Evolutionary conservation across 345 rosid genomes (phyloP).

Genomic region (Alliaria petiolata): DNA sequence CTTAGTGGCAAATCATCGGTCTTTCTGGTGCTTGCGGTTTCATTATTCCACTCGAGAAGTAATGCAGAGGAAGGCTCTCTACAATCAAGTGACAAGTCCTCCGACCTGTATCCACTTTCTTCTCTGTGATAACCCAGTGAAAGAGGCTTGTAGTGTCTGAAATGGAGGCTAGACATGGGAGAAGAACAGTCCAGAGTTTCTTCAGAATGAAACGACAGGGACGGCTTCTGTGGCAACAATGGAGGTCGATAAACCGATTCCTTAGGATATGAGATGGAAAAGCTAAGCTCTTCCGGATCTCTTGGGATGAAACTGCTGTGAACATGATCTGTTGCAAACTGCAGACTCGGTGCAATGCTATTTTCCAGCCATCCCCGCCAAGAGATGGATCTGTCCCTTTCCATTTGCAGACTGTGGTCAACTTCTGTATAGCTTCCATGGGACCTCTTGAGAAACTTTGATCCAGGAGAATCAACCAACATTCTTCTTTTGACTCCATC

Average conservation of each 20-base stretch:
- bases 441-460: slow-evolving; percentile 31
- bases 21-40: slow-evolving; percentile 23
- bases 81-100: slow-evolving; percentile 19
- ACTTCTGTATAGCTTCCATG: slow-evolving; percentile 31
- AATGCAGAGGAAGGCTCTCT: slow-evolving; percentile 28
- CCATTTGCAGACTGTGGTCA: slow-evolving; percentile 31
- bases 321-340: slow-evolving; percentile 31
- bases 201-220: slow-evolving; percentile 5
- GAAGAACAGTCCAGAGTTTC: slow-evolving; percentile 10
- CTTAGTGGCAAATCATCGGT: slow-evolving; percentile 32
- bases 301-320: slow-evolving; percentile 24
- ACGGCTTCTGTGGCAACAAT: slow-evolving; percentile 11
- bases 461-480: slow-evolving; percentile 26
- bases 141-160: slow-evolving; percentile 27
- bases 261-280: slow-evolving; percentile 24
- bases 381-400: slow-evolving; percentile 27
- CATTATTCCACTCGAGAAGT: slow-evolving; percentile 47
- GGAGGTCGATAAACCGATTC: slow-evolving; percentile 32
- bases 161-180: slow-evolving; percentile 15
- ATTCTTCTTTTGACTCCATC: slow-evolving; percentile 28
- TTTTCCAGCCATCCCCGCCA: slow-evolving; percentile 32
- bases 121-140: slow-evolving; percentile 25
- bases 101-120: slow-evolving; percentile 23
- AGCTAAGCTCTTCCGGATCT: slow-evolving; percentile 32
- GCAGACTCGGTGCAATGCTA: slow-evolving; percentile 22